Evolutionary conservation across 371 early-diverging fungal genomes (phyloP).

Genomic region (Syncephalastrum contaminatum): DNA sequence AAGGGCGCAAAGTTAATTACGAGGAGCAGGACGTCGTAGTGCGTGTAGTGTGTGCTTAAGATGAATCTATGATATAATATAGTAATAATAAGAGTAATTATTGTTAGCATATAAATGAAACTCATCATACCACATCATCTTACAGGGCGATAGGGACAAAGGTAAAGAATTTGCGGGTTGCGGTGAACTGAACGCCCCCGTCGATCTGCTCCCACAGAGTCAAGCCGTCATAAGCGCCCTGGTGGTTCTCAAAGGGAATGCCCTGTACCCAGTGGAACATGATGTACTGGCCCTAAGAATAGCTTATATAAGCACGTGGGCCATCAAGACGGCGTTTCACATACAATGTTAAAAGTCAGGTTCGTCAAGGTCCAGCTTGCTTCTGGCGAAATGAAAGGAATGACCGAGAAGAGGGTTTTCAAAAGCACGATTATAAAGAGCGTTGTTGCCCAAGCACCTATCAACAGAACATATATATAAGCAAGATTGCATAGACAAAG

Average conservation of each 20-base stretch:
- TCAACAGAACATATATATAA: slow-evolving; percentile 1
- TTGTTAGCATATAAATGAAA: background rate
- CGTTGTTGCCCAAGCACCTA: slow-evolving; percentile 92
- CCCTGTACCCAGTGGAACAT: slow-evolving; percentile 97
- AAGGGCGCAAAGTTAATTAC: slow-evolving; percentile 82
- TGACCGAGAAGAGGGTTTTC: slow-evolving; percentile 79
- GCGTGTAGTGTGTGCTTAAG: slow-evolving; percentile 92
- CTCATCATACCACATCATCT: slow-evolving; percentile 19
- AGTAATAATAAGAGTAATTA: slow-evolving; percentile 5
- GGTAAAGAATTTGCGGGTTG: slow-evolving; percentile 93
- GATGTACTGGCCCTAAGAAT: slow-evolving; percentile 81
- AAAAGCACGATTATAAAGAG: slow-evolving; percentile 76
- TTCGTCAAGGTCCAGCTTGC: slow-evolving; percentile 96
- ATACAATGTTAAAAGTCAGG: slow-evolving; percentile 85
- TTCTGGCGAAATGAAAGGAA: slow-evolving; percentile 90
- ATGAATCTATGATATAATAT: slow-evolving; percentile 71
- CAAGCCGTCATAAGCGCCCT: slow-evolving; percentile 92
- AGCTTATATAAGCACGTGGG: slow-evolving; percentile 21
- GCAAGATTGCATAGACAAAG: slow-evolving; percentile 10
- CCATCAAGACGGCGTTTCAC: slow-evolving; percentile 13
- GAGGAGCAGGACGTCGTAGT: slow-evolving; percentile 88
- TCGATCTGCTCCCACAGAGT: slow-evolving; percentile 99
- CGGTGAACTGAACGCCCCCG: slow-evolving; percentile 95
- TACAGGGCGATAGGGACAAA: slow-evolving; percentile 92
- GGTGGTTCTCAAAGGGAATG: slow-evolving; percentile 91